Evolutionary conservation across 202 grass and related monocot species (phyloP).

Genomic region (Elaeis oleifera): DNA sequence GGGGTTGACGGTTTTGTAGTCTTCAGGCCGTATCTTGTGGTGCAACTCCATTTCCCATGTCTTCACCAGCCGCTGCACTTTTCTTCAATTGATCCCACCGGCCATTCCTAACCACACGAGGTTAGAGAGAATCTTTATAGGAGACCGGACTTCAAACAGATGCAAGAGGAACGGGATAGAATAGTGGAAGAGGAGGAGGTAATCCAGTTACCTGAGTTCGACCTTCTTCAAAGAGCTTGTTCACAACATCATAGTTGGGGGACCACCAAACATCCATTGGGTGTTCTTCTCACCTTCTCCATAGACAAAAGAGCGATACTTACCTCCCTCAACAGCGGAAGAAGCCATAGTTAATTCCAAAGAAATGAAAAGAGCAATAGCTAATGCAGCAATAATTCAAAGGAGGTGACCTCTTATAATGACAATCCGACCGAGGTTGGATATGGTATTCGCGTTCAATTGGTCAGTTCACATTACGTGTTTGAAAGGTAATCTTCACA

Average conservation of each 20-base stretch:
- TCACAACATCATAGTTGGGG: conserved; percentile 66
- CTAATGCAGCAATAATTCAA: too few relatives aligned
- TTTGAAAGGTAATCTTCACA: too few relatives aligned
- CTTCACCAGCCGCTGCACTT: conserved; percentile 61
- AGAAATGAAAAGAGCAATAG: too few relatives aligned
- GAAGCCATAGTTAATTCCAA: too few relatives aligned
- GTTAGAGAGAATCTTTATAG: too few relatives aligned
- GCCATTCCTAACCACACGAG: conserved; percentile 29
- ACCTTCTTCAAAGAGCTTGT: conserved; percentile 74
- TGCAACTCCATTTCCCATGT: conserved; percentile 59
- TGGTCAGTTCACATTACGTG: too few relatives aligned
- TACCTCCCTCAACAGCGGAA: conserved; percentile 21
- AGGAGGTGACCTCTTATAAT: too few relatives aligned
- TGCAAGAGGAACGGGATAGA: too few relatives aligned
- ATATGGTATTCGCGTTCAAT: too few relatives aligned
- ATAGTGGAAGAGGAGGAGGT: too few relatives aligned
- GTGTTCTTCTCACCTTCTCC: conserved; percentile 53
- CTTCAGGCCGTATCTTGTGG: conserved; percentile 44
- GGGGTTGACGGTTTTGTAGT: conserved; percentile 39
- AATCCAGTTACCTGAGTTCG: conserved; percentile 34
- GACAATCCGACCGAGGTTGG: too few relatives aligned
- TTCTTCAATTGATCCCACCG: conserved; percentile 57
- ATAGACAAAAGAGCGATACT: conserved; percentile 56
- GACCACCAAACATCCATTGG: conserved; percentile 43
- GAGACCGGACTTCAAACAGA: too few relatives aligned